Conservation (phyloP, 2,329 filamentous ascomycete genomes). For the Penicillium nordicum region DNA sequence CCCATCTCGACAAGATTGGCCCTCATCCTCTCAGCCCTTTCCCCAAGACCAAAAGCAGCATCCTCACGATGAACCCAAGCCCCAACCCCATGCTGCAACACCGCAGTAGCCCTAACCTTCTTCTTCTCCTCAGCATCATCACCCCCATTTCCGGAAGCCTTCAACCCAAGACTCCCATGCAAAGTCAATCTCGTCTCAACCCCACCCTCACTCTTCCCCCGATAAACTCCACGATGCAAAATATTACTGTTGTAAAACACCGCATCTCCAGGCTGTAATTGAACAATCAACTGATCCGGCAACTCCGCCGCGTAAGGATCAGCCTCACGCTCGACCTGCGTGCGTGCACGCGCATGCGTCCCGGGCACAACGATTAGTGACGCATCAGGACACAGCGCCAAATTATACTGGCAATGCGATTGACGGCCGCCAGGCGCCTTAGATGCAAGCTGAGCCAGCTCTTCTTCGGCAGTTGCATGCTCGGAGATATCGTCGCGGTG, state of each 20-base stretch:
- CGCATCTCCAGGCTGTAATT: slow-evolving; percentile 69
- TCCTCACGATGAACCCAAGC: slow-evolving; percentile 44
- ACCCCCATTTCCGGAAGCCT: slow-evolving; percentile 20
- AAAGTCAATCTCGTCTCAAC: slow-evolving; percentile 42
- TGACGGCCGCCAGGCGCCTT: slow-evolving; percentile 47
- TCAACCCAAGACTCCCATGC: slow-evolving; percentile 44
- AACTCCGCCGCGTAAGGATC: slow-evolving; percentile 61
- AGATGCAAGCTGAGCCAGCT: slow-evolving; percentile 57
- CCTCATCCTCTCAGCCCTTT: slow-evolving; percentile 44
- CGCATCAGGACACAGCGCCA: slow-evolving; percentile 72
- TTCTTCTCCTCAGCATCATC: slow-evolving; percentile 26
- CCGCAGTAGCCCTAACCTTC: slow-evolving; percentile 42
- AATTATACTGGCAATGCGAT: slow-evolving; percentile 82
- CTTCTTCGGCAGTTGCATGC: slow-evolving; percentile 63
- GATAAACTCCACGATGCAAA: slow-evolving; percentile 50
- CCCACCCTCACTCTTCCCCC: slow-evolving; percentile 35
- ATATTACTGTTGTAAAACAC: slow-evolving; percentile 93
- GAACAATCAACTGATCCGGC: slow-evolving; percentile 63
- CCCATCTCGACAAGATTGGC: slow-evolving; percentile 46
- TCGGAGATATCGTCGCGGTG: slow-evolving; percentile 78
- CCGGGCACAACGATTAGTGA: slow-evolving; percentile 74
- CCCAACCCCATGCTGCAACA: slow-evolving; percentile 47
- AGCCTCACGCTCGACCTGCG: slow-evolving; percentile 64
- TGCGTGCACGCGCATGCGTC: slow-evolving; percentile 68
- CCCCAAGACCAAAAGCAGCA: slow-evolving; percentile 38